Evolutionary conservation across 1,139 yeast genomes (phyloP), one percentile per base, ranked within the genome.

Genomic region (Protomyces lactucae-debilis): DNA sequence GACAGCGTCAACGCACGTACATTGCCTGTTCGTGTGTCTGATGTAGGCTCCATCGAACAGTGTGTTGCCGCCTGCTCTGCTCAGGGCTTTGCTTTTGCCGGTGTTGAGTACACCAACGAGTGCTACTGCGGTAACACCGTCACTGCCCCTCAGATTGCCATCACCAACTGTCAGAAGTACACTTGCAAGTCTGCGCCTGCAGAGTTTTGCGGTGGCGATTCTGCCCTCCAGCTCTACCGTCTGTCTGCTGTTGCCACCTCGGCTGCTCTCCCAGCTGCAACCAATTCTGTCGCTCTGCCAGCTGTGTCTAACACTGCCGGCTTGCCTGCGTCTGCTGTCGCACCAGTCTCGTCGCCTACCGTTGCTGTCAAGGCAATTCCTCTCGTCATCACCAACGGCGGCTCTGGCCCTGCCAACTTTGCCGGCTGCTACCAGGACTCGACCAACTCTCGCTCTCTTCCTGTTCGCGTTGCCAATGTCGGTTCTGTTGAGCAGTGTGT

Each of bases 361-460:
- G 43, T 16, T 2, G 43, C 43, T 39, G 48, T 43, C 25, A n/a
- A 43, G 48, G 5, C 48, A 6, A 43, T 43, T 18, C 48, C 48
- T 12, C 48, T 43, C 48, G 48, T 43, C 23, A 21, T 43, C 21
- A 21, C 48, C 48, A 43, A 43, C 25, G 48, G 48, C 12, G 48
- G 23, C 12, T 43, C 48, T n/a, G 43, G 16, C 14, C 48, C 48
- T n/a, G 48, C 48, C 4, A 43, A 18, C 23, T 43, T 43, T 21
- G 21, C 48, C 14, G 66, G 66, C 16, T 64, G 66, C 51, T 60
- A 51, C 61, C 43, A 60, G n/a, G 66, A 64, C 36, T 14, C 28
- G 32, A 32, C 12, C 52, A 25, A 10, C 55, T 65, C n/a, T 21
- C 65, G 16, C 36, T 65, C 21, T 16, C 60, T 21, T 43, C 48